Base-by-base conservation (phyloP, 148 eudicot genomes). In the Selenicereus undatus region DNA sequence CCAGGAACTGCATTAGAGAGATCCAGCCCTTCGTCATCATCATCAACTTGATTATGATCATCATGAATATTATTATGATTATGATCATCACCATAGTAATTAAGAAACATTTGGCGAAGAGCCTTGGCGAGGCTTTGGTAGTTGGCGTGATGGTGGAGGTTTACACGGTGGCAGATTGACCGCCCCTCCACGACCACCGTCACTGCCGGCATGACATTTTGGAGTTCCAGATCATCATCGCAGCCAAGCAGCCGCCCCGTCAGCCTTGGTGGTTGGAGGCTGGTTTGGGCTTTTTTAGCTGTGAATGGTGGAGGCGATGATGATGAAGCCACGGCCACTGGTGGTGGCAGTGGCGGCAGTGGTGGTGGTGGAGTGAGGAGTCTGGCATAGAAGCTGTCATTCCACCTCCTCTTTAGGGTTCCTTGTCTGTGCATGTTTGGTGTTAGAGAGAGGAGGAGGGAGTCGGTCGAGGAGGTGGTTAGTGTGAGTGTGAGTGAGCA, bases 181-280 rank as follows among this genome's bases (percentile, higher is more conserved):
- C 98, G 89, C 24, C 98, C 62, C 62, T 94, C 98, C 0, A 94
- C 86, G 80, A 92, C 98, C 79, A 94, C 98, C 5, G 98, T 94
- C 76, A 93, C 91, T 13, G 93, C 84, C 10, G 98, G 98, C 11
- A 89, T 86, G 17, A 90, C 88, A 29, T 82, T 79, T 0, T 86
- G 73, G 32, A 89, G 68, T n/a, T 29, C 80, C 60, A 83, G 74
- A 39, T 83, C 85, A 8, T 78, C 64, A 3, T 58, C 77, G 16
- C 29, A 62, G 32, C 65, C 81, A 20, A 48, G 48, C 20, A 50
- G 27, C 36, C 39, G 60, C 50, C 81, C 62, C 6, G 3, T 83
- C 27, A 17, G 11, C 58, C 81, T 77, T 20, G 71, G 48, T 5
- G 27, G 79, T 0, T 43, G 32, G 39, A 45, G 32, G 27, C 27